A percentile compares a stretch with the other conserved stretches of the same genome.
Conservation (phyloP, 352 stramenopile genomes). For the Globisporangium takayamanum region DNA sequence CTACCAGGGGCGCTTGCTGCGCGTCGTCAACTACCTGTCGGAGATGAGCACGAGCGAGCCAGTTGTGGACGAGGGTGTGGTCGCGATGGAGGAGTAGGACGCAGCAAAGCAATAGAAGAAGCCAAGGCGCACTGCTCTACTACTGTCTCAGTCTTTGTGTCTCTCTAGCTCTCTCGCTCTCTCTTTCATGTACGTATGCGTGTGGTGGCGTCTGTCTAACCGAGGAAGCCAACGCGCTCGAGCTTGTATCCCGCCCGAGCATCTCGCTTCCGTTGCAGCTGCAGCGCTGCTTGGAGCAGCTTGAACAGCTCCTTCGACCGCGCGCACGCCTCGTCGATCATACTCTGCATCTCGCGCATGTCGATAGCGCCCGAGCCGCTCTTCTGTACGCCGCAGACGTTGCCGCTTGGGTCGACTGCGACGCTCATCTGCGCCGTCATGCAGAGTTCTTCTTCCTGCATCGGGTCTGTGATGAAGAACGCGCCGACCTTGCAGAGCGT, state of each 20-base stretch:
- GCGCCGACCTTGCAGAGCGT: constrained; percentile 71
- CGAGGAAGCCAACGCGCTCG: constrained; percentile 67
- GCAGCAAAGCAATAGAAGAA: background rate
- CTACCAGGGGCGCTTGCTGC: constrained; percentile 73
- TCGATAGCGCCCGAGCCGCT: constrained; percentile 59
- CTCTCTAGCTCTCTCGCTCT: background rate
- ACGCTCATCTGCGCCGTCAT: constrained; percentile 69
- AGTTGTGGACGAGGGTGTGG: constrained; percentile 13
- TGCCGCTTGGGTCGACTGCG: constrained; percentile 47
- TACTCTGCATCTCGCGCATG: constrained; percentile 72
- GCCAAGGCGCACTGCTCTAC: background rate
- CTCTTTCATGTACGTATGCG: background rate
- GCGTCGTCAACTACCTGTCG: constrained; percentile 81
- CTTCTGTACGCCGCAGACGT: constrained; percentile 73
- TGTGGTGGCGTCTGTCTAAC: constrained; percentile 14
- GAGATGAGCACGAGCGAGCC: constrained; percentile 30
- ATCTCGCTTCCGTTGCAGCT: constrained; percentile 45
- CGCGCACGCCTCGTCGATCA: constrained; percentile 67
- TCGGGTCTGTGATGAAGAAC: constrained; percentile 60
- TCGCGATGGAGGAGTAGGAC: constrained; percentile 36
- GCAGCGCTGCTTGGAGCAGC: constrained; percentile 39
- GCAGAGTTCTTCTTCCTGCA: constrained; percentile 75
- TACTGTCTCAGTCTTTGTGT: background rate
- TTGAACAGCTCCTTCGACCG: constrained; percentile 62
- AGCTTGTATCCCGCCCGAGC: constrained; percentile 32